Evolutionary conservation across 2,329 filamentous ascomycete species (phyloP).

Genomic region (Fusarium sp.): DNA sequence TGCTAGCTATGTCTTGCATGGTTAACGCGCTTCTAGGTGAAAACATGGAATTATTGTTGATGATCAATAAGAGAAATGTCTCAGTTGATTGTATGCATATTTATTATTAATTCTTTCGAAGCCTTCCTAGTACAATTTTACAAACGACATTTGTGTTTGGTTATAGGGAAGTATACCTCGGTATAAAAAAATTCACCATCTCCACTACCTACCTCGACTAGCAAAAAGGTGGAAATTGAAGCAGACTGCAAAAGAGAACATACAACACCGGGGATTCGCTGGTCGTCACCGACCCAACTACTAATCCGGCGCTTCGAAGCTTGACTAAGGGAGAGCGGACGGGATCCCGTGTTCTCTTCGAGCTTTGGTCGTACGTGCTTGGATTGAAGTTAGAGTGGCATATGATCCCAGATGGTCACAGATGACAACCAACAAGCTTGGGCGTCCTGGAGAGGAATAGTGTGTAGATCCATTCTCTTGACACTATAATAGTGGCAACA

Average conservation of each 20-base stretch:
- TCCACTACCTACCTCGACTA: neutral
- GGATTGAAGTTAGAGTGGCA: neutral
- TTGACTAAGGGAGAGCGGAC: conserved; percentile 27
- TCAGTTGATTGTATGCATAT: conserved; percentile 6
- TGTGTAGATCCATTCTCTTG: too few relatives aligned
- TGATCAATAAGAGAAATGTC: conserved; percentile 4
- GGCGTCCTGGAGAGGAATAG: neutral
- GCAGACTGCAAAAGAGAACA: conserved; percentile 6
- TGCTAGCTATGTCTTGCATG: conserved; percentile 1
- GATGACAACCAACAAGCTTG: neutral
- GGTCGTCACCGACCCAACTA: conserved; percentile 25
- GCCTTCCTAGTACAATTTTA: neutral
- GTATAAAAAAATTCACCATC: neutral
- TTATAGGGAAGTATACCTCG: neutral
- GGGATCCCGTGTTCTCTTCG: conserved; percentile 27
- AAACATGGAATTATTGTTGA: conserved; percentile 23
- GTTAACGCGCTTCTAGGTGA: conserved; percentile 22
- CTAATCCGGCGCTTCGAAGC: conserved; percentile 27
- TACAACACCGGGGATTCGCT: conserved; percentile 26
- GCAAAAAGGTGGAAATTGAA: neutral
- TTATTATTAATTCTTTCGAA: neutral
- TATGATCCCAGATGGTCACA: neutral
- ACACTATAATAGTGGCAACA: neutral
- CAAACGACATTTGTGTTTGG: neutral
- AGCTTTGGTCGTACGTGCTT: conserved; percentile 24